Base-by-base conservation (phyloP, 2,329 filamentous ascomycete species). In the Aspergillus puulaauensis region DNA sequence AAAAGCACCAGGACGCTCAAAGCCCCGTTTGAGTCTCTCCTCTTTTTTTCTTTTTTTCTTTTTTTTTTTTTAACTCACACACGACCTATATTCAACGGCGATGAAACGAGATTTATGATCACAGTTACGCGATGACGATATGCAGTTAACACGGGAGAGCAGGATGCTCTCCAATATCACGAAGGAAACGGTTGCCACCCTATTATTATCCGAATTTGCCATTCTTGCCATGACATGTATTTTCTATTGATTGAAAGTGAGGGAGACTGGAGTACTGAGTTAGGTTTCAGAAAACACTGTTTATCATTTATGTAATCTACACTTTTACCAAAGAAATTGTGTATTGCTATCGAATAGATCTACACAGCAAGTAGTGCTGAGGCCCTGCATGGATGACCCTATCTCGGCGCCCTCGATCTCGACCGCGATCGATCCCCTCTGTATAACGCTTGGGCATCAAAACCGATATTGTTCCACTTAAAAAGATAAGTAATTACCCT, bases 1-100 rank as follows among this genome's bases (percentile, higher is more conserved):
- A 84, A 93, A 96, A 77, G 82, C 43, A 47, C 6, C n/a, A 35
- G 1, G 33, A 41, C 6, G 19, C 35, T 4, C 39, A 52, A 8
- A 47, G 45, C 24, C 41, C 12, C 41, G 51, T 41, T 9, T 55
- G 39, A 40, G 7, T 24, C 6, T 7, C 6, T 24, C 23, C 23
- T 24, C 6, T 24, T 7, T 7, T 24, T 24, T 24, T 24, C 4
- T 4, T 24, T 24, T 24, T 24, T 24, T 24, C 3, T 21, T 21
- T 21, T 2, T 3, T 2, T 21, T 1, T 21, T 3, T 21, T 21
- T 21, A 21, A 21, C 21, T 21, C 21, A 21, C 21, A 21, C 12
- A 21, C 15, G n/a, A 48, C 9, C 7, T 23, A 23, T 39, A 11
- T 15, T 31, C 15, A 41, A 41, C 19, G 12, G 1, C 47, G 33